Evolutionary conservation across 2,329 filamentous ascomycete genomes (phyloP).

Genomic region (Macrophomina tecta): DNA sequence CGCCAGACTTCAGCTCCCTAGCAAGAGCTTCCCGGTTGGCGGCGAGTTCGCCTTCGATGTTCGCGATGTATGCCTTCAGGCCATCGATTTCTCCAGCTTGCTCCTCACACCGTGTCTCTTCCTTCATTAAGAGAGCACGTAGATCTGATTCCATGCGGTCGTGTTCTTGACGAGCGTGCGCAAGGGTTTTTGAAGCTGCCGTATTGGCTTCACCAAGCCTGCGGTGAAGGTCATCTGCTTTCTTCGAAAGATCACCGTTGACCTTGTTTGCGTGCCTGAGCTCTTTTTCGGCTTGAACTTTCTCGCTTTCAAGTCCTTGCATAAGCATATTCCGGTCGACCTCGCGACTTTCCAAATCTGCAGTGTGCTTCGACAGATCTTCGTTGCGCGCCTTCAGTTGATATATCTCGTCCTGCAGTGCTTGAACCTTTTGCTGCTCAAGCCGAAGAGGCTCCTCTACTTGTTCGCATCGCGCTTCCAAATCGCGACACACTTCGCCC

Average conservation of each 20-base stretch:
- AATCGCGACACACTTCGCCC: constrained; percentile 59
- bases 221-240: constrained; percentile 40
- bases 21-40: not conserved
- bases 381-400: constrained; percentile 45
- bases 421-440: constrained; percentile 47
- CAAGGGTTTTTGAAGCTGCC: constrained; percentile 40
- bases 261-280: constrained; percentile 47
- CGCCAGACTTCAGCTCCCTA: constrained; percentile 31
- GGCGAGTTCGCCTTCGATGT: not conserved
- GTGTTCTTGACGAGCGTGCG: constrained; percentile 34
- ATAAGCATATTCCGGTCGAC: constrained; percentile 45
- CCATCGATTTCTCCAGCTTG: constrained; percentile 8
- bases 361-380: constrained; percentile 39
- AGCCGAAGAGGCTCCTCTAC: constrained; percentile 60
- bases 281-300: constrained; percentile 44
- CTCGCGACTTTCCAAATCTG: constrained; percentile 45
- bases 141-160: constrained; percentile 46
- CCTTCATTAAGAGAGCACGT: constrained; percentile 43
- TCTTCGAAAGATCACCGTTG: constrained; percentile 45
- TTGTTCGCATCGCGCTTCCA: constrained; percentile 62
- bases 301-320: constrained; percentile 49
- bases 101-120: constrained; percentile 51
- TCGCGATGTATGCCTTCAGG: constrained; percentile 24
- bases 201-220: constrained; percentile 47
- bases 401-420: constrained; percentile 41